phyloP scores from a whole-genome alignment of 352 stramenopile species.

The Thalassiosira hispida region DNA sequence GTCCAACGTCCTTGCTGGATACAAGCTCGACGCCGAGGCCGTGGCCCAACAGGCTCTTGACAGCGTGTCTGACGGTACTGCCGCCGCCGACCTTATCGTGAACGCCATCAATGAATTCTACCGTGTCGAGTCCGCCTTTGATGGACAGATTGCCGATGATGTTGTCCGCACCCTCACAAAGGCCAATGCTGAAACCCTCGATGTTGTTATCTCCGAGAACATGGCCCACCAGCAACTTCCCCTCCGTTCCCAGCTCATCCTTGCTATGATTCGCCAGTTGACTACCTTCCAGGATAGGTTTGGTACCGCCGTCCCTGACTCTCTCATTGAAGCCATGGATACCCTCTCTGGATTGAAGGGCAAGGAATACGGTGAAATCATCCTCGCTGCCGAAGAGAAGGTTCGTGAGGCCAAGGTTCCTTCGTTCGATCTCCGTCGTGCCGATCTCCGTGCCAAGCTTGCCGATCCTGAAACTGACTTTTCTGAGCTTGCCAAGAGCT shows the following conservation, averaged over 20 bases:
- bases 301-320: constrained; percentile 54
- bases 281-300: constrained; percentile 83
- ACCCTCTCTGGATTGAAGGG: constrained; percentile 68
- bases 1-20: constrained; percentile 77
- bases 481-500: constrained; percentile 69
- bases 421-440: constrained; percentile 75
- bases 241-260: constrained; percentile 65
- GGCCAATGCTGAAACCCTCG: constrained; percentile 73
- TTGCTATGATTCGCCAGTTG: constrained; percentile 84
- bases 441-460: constrained; percentile 72
- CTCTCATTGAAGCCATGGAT: constrained; percentile 64
- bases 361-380: constrained; percentile 81
- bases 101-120: constrained; percentile 83
- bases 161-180: constrained; percentile 85
- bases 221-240: constrained; percentile 78
- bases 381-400: constrained; percentile 73
- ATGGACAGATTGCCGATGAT: constrained; percentile 83
- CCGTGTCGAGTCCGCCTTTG: constrained; percentile 84
- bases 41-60: constrained; percentile 71
- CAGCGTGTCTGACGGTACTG: constrained; percentile 56
- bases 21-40: constrained; percentile 78
- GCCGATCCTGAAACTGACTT: constrained; percentile 69
- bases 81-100: constrained; percentile 66
- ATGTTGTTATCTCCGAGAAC: constrained; percentile 79
- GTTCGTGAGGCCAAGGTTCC: constrained; percentile 80